Conservation (phyloP, 345 rosid genomes). For the Melaleuca alternifolia region DNA sequence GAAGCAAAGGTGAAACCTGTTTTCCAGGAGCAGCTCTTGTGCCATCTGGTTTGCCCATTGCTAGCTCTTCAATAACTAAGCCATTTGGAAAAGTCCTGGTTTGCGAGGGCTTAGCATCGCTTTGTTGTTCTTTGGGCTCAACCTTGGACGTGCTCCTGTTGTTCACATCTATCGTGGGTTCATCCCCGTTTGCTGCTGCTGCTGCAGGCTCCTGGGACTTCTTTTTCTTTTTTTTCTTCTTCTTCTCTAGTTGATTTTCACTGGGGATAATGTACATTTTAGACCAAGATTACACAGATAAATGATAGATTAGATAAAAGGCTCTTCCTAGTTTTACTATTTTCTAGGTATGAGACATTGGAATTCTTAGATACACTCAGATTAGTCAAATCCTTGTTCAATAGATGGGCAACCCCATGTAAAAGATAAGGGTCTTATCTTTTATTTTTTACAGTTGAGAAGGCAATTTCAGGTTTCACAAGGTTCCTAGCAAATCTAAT, state of each 20-base stretch:
- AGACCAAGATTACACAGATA: background rate
- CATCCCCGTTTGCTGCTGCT: constrained; percentile 4
- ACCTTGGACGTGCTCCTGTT: constrained; percentile 17
- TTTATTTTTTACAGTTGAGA: background rate
- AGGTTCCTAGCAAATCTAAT: background rate
- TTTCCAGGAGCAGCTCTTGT: constrained; percentile 81
- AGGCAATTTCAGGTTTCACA: background rate
- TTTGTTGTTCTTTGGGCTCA: constrained; percentile 18
- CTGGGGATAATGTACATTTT: constrained; percentile 8
- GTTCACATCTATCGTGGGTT: constrained; percentile 13
- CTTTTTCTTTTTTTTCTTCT: constrained; percentile 62
- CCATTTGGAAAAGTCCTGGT: constrained; percentile 75
- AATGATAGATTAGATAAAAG: background rate
- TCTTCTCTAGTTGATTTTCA: constrained; percentile 38
- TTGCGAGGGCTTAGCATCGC: constrained; percentile 44
- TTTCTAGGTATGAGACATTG: background rate
- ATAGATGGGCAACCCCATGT: background rate
- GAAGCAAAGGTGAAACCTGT: constrained; percentile 25
- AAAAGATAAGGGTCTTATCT: background rate
- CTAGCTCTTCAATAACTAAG: constrained; percentile 68
- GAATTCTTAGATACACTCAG: background rate
- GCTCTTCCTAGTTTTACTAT: background rate
- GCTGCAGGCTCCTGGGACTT: constrained; percentile 30
- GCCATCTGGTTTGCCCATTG: constrained; percentile 85
- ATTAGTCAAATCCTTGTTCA: background rate